A percentile compares a stretch with the other conserved stretches of the same genome.
phyloP scores from a whole-genome alignment of 352 stramenopile genomes.

The Halophytophthora batemanensis region DNA sequence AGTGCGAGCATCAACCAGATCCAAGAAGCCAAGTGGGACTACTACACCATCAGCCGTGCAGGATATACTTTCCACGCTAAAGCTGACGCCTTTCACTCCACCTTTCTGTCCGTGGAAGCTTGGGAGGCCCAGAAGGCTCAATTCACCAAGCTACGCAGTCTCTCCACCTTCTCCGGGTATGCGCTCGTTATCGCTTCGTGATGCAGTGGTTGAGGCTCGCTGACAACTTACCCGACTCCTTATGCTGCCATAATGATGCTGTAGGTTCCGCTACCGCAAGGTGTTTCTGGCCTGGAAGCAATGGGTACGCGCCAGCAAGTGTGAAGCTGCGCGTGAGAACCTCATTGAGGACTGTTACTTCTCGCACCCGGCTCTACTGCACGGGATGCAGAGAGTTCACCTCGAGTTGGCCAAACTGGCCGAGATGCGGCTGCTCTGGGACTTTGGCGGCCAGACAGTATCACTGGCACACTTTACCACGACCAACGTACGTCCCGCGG shows the following conservation, averaged over 20 bases:
- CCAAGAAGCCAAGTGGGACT: constrained; percentile 44
- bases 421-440: constrained; percentile 33
- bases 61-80: constrained; percentile 68
- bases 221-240: too few relatives aligned
- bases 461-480: constrained; percentile 29
- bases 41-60: constrained; percentile 60
- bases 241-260: not conserved
- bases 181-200: not conserved
- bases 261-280: constrained; percentile 68
- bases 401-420: constrained; percentile 28
- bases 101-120: constrained; percentile 36
- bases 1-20: constrained; percentile 24
- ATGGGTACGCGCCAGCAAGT: constrained; percentile 41
- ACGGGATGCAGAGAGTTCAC: constrained; percentile 33
- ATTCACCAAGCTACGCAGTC: constrained; percentile 30
- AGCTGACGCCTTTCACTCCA: constrained; percentile 34
- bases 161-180: constrained; percentile 56
- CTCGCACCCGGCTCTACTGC: constrained; percentile 31
- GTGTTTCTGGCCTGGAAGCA: constrained; percentile 57
- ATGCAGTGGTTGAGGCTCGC: too few relatives aligned
- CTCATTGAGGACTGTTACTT: constrained; percentile 52
- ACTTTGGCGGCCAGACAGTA: constrained; percentile 39
- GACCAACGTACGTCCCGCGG: constrained; percentile 33
- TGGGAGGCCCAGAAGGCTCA: constrained; percentile 56
- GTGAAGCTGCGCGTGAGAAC: constrained; percentile 36